Base-by-base conservation (phyloP, 495 filamentous ascomycete species). In the Podospora conica region DNA sequence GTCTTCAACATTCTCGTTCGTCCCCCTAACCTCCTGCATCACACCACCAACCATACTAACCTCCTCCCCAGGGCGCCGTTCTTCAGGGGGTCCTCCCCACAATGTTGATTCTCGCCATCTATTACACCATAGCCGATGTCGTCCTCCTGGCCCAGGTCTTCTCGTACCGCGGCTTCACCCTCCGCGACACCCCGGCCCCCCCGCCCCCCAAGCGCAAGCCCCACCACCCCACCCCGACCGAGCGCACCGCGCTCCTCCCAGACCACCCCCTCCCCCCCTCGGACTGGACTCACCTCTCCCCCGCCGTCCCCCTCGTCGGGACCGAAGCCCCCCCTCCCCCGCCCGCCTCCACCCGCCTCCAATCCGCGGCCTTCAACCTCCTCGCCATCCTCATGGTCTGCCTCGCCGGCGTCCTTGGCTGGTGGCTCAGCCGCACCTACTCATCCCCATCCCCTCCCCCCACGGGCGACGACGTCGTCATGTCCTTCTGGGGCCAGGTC, bases 11-110 rank as follows among this genome's bases (percentile, higher is more conserved):
- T 98, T 59, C 83, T 96, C 3, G 66, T 68, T 57, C 25, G 61
- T 55, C 21, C 33, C 53, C 27, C 15, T 63, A 6, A 12, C 53
- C 61, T 28, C 9, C 11, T 24, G 20, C 7, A 3, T 11, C n/a
- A 20, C 15, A 0, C 10, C 20, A 21, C 48, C 12, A 1, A 27
- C 12, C 22, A 9, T 8, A 55, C 53, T 23, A 24, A 29, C 18
- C 12, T 6, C 22, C 5, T 11, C 22, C 3, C 40, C 24, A 68
- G 66, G 95, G 95, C 6, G 91, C 92, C 18, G 85, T 97, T 4
- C 69, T 97, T n/a, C 95, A 98, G 73, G 91, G 92, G 22, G 94
- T 98, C 9, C 77, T 98, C 40, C 94, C 95, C 7, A 98, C 95
- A 0, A 98, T 98, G 95, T 78, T 91, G 58, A 97, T 97, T 55